Base-by-base conservation (phyloP, 176 grass and related monocot genomes). In the Oryza longistaminata region DNA sequence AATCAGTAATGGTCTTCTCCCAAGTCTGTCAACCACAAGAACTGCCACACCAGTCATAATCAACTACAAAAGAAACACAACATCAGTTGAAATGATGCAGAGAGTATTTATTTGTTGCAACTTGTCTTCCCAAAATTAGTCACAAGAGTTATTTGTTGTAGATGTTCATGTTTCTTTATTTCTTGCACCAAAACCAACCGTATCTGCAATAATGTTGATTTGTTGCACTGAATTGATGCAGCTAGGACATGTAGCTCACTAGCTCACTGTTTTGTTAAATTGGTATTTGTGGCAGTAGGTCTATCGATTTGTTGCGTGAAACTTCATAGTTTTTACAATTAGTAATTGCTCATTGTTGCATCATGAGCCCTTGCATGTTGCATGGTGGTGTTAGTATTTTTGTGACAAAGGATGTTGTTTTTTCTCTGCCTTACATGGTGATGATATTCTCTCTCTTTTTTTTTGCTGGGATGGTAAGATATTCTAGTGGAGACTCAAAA, bases 1-100 rank as follows among this genome's bases (percentile, higher is more conserved):
- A 93, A 98, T 86, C 42, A 98, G 96, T 83, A 95, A 88, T 33
- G 93, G 96, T 77, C 96, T 95, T 92, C 96, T 90, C 42, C 96
- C 93, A 89, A 94, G 87, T 87, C 73, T 90, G 74, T 95, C 96
- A 3, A 98, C 89, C 79, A 92, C 91, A 79, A 95, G 77, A 77
- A 98, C 91, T 31, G 96, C 96, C 71, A 85, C 70, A 85, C 93
- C 96, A 50, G 96, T 95, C 93, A 95, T 92, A 87, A 95, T 93
- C 78, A 98, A 68, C 96, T 98, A 61, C 69, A 89, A 19, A 39
- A 76, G 29, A 83, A 27, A 89, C 83, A 85, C 24, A 74, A 61
- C 17, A 81, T 61, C 27, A 88, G 58, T 24, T 62, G 58, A 24
- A 61, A 21, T 62, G n/a, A 62, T 62, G 52, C 52, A 62, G 58